Base-by-base conservation (phyloP, 345 rosid species). In the Camelina neglecta region DNA sequence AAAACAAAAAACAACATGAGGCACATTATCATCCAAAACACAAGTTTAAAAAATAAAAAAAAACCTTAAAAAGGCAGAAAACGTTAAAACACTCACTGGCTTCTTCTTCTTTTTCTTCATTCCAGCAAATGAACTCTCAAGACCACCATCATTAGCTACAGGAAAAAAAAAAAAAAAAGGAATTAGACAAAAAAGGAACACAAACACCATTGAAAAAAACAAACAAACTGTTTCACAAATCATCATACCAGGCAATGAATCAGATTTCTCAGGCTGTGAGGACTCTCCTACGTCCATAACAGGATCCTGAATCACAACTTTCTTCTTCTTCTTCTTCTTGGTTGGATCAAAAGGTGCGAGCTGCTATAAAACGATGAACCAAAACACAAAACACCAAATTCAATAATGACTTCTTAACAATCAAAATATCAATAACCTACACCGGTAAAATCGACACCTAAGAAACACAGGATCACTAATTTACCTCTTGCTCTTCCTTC, bases 281-380 rank as follows among this genome's bases (percentile, higher is more conserved):
- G 85, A 82, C 48, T 90, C 99, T 61, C 86, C 83, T 13, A 86
- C 62, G 38, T 89, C 98, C 72, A 90, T 93, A 0, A 80, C 60
- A 35, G 83, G 72, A 8, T 89, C 98, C 73, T 87, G 91, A 36
- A 85, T 65, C n/a, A 83, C 84, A 56, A 84, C 84, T 75, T 88
- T 92, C 91, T 95, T 95, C 86, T 95, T 95, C 90, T 95, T 95
- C 80, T 95, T 95, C 87, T 95, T 95, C 67, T 95, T 95, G 55
- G 91, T 75, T 12, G 98, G 97, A 80, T 95, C 99, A 47, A 92
- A 95, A 6, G 98, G 93, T 11, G 88, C 85, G 65, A 90, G 83
- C 97, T 95, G 72, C 44, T 64, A 57, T 11, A 38, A 8, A 57
- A 38, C n/a, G 16, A 41, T 20, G 11, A 8, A 69, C 21, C 44